These are phyloP conservation scores for Rhynchosporium graminicola DNA, from an alignment of 2,329 filamentous ascomycete genomes.

Conservation along the genomic window DNA sequence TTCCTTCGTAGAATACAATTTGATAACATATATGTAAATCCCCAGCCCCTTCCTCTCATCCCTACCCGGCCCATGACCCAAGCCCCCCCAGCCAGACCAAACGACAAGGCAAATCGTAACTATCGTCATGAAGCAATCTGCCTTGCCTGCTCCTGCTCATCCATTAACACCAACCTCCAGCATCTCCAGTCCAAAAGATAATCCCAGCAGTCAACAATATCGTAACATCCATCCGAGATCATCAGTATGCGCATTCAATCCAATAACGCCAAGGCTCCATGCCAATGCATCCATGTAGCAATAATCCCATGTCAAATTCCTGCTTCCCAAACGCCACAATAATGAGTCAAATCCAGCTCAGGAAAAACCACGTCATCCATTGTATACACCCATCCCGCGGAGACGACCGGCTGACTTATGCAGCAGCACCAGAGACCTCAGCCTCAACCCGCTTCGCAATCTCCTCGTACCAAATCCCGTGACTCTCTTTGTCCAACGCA, in stretches of 20 bases:
- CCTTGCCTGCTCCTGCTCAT: background rate
- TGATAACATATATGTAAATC: too few relatives aligned
- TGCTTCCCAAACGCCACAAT: constrained; percentile 19
- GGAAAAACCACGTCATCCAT: background rate
- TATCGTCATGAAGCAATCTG: constrained; percentile 9
- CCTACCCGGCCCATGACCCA: too few relatives aligned
- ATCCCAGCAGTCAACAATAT: background rate
- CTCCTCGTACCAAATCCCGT: constrained; percentile 69
- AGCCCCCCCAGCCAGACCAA: background rate
- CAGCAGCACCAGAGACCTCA: background rate
- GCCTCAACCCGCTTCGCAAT: constrained; percentile 31
- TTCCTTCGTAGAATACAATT: too few relatives aligned
- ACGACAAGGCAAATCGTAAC: constrained; percentile 20
- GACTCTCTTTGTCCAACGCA: constrained; percentile 66
- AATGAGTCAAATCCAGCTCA: background rate
- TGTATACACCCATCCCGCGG: background rate
- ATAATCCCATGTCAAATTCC: background rate
- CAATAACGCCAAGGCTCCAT: constrained; percentile 9
- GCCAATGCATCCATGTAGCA: constrained; percentile 17
- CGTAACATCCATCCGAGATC: constrained; percentile 8
- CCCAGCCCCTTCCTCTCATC: too few relatives aligned
- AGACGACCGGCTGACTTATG: background rate
- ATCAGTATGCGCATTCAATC: background rate
- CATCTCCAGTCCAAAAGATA: background rate
- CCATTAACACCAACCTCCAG: background rate